These are phyloP conservation scores for Neurospora sp. DNA, from an alignment of 495 filamentous ascomycete species.

Conservation along the genomic window DNA sequence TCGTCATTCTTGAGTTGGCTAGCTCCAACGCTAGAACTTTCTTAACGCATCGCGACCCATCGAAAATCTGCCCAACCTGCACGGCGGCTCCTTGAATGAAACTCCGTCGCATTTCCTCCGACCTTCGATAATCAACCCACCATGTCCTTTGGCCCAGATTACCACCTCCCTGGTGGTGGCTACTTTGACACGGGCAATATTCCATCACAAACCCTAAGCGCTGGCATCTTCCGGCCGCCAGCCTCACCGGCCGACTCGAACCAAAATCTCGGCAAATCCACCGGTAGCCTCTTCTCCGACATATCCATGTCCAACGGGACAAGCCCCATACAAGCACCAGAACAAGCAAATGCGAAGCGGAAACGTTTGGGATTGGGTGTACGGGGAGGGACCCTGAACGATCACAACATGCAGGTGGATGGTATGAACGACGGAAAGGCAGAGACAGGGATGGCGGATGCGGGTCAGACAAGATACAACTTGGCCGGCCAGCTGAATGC, in stretches of 20 bases:
- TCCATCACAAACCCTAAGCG: constrained; percentile 33
- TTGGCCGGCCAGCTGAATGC: constrained; percentile 54
- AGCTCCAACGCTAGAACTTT: neutral
- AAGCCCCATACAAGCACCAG: neutral
- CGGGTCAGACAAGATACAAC: constrained; percentile 24
- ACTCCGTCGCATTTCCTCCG: neutral
- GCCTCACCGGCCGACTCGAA: constrained; percentile 52
- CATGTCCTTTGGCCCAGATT: constrained; percentile 34
- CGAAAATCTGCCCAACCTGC: neutral
- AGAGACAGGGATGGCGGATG: constrained; percentile 10
- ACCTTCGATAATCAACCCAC: constrained; percentile 1
- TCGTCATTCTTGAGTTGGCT: neutral
- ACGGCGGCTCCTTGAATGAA: neutral
- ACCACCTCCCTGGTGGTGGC: constrained; percentile 39
- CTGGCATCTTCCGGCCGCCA: constrained; percentile 60
- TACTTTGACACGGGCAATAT: constrained; percentile 31
- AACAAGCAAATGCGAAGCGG: constrained; percentile 25
- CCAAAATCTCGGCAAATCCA: constrained; percentile 47
- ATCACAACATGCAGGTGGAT: constrained; percentile 23
- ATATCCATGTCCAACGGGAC: constrained; percentile 19
- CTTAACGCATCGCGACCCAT: neutral
- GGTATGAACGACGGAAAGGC: constrained; percentile 13
- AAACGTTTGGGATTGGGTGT: constrained; percentile 19
- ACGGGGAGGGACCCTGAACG: constrained; percentile 24
- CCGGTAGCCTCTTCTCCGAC: constrained; percentile 40